Evolutionary conservation across 768 basidiomycete species (phyloP).

Genomic region (Boletus tomentosulus): DNA sequence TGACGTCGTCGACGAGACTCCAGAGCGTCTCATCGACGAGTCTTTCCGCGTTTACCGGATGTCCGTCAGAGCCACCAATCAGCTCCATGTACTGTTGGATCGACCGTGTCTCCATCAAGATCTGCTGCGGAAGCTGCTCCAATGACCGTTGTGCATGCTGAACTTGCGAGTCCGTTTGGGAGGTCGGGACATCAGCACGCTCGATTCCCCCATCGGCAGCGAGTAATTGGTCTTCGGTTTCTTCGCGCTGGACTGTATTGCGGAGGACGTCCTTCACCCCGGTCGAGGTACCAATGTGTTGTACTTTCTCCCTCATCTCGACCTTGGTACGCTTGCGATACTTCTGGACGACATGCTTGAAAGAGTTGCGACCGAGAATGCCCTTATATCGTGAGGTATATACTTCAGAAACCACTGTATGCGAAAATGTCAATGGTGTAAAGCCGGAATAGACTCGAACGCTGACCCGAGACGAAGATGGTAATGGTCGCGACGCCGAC

Average conservation of each 20-base stretch:
- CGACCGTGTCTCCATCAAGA: slow-evolving; percentile 34
- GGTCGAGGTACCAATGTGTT: slow-evolving; percentile 2
- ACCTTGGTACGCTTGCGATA: slow-evolving; percentile 35
- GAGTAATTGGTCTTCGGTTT: not conserved
- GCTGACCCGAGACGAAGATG: slow-evolving; percentile 62
- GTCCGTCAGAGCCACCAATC: slow-evolving; percentile 15
- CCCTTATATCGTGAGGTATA: slow-evolving; percentile 63
- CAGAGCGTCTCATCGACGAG: slow-evolving; percentile 22
- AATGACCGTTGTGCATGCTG: slow-evolving; percentile 28
- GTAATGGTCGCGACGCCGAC: slow-evolving; percentile 76
- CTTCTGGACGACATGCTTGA: slow-evolving; percentile 43
- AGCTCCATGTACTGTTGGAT: slow-evolving; percentile 42
- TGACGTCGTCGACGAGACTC: slow-evolving; percentile 38
- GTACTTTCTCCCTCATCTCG: slow-evolving; percentile 12
- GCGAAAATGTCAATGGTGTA: not conserved
- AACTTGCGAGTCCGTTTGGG: slow-evolving; percentile 4
- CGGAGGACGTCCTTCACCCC: not conserved
- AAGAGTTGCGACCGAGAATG: slow-evolving; percentile 43
- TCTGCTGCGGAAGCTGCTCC: slow-evolving; percentile 37
- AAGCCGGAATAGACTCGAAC: not conserved
- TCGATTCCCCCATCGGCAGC: not conserved
- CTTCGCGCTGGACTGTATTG: not conserved
- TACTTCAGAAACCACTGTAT: slow-evolving; percentile 59
- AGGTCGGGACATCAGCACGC: not conserved
- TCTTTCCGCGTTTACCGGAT: slow-evolving; percentile 1